Base-by-base conservation (phyloP, 2,329 filamentous ascomycete genomes). In the Fusarium sp. region DNA sequence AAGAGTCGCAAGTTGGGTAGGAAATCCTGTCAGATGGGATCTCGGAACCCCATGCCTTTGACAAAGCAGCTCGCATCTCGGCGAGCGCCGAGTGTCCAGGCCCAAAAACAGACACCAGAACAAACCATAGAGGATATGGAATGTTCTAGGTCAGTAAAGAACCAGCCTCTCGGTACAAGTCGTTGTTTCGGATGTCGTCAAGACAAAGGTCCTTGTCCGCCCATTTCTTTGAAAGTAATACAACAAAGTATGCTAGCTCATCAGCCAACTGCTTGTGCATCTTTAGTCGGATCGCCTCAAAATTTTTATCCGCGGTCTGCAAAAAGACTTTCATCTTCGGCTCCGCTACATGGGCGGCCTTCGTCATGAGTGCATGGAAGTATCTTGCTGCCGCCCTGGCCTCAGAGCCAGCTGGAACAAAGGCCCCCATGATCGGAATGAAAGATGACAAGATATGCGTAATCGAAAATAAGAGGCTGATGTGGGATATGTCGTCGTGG, bases 21-120 rank as follows among this genome's bases (percentile, higher is more conserved):
- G 5, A 11, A 6, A 38, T n/a, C 18, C 0, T 1, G 6, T 38
- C 0, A 0, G 34, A 7, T 38, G 34, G 18, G 34, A n/a, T 12
- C 5, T 38, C 34, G 34, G 5, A 38, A 38, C 18, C 34, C 34
- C 34, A n/a, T 4, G 34, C 18, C 1, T 38, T 12, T 1, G 34
- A 38, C 34, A 38, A 38, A 38, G 8, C 5, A 10, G 6, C 9
- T 10, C 34, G 34, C 4, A 38, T 6, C 1, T 38, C 10, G 6
- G 18, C 34, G 34, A 38, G 34, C 18, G 10, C 10, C 18, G 34
- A 4, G 2, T 12, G 18, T n/a, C 18, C 34, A 2, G 34, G 34
- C 18, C 34, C 18, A 38, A n/a, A 7, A 0, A 1, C 10, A n/a
- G 2, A 38, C 6, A 0, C 34, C 18, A 38, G 3, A 38, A 38